These are phyloP conservation scores for Neurospora sp. DNA, from an alignment of 495 filamentous ascomycete genomes.

Conservation along the genomic window DNA sequence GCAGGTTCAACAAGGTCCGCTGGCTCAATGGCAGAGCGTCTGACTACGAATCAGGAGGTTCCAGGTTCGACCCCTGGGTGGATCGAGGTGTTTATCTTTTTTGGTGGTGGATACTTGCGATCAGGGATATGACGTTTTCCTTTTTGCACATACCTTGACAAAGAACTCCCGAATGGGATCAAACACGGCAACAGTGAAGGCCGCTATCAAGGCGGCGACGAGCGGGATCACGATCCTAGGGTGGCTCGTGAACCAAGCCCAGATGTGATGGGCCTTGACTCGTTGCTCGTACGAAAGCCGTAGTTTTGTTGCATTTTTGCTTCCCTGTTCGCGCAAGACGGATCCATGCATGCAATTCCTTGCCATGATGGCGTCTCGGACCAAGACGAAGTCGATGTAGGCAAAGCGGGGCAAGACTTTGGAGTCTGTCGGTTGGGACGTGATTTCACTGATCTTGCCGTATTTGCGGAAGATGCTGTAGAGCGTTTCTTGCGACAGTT, in stretches of 20 bases:
- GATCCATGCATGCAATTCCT: slow-evolving; percentile 91
- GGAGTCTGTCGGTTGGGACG: slow-evolving; percentile 66
- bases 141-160: slow-evolving; percentile 43
- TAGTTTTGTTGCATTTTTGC: slow-evolving; percentile 61
- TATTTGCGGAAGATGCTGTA: slow-evolving; percentile 85
- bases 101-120: neutral
- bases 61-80: neutral
- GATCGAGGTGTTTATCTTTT: neutral
- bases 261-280: slow-evolving; percentile 63
- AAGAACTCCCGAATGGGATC: slow-evolving; percentile 90
- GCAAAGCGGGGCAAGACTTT: slow-evolving; percentile 75
- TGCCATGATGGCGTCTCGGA: slow-evolving; percentile 71
- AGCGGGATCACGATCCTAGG: slow-evolving; percentile 80
- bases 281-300: slow-evolving; percentile 74
- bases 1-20: neutral
- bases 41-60: neutral
- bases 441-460: slow-evolving; percentile 78
- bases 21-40: neutral
- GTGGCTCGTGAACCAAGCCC: slow-evolving; percentile 84
- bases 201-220: slow-evolving; percentile 66
- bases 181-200: slow-evolving; percentile 83
- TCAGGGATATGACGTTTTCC: neutral
- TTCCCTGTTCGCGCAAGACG: slow-evolving; percentile 58
- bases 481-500: slow-evolving; percentile 77
- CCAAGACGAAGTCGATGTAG: slow-evolving; percentile 58